phyloP scores from a whole-genome alignment of 768 basidiomycete genomes.

The Boletellus ananas region DNA sequence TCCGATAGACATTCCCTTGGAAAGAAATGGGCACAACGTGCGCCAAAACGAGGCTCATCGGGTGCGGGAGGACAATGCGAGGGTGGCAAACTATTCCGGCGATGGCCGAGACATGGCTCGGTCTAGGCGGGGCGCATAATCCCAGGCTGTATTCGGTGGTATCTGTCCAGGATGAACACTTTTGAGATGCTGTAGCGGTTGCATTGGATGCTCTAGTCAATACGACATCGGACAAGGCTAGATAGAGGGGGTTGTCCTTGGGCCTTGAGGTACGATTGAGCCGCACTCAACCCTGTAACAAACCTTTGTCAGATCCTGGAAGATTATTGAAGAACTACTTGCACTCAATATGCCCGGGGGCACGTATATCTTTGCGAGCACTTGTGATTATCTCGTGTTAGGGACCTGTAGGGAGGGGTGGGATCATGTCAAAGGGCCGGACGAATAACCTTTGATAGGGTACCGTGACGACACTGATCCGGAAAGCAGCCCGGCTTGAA shows the following conservation, averaged over 20 bases:
- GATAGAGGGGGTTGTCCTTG: background rate
- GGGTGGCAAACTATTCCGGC: conserved; percentile 24
- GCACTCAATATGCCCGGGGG: conserved; percentile 26
- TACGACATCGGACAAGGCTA: background rate
- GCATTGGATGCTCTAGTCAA: background rate
- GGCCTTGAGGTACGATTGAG: conserved; percentile 12
- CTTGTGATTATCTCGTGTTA: conserved; percentile 8
- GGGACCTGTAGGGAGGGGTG: background rate
- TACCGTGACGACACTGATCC: background rate
- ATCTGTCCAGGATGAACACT: conserved; percentile 15
- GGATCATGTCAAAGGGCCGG: background rate
- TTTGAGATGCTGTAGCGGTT: conserved; percentile 4
- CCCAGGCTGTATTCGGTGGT: conserved; percentile 26
- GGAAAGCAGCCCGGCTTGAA: conserved; percentile 2
- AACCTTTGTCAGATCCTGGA: conserved; percentile 22
- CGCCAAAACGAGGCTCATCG: conserved; percentile 27
- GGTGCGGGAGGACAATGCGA: conserved; percentile 28
- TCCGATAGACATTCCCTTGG: conserved; percentile 21
- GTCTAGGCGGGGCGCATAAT: conserved; percentile 28
- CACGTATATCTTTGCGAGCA: conserved; percentile 20
- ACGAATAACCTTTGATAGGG: background rate
- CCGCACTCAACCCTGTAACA: conserved; percentile 16
- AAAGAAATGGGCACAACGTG: conserved; percentile 28
- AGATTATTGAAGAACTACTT: conserved; percentile 25
- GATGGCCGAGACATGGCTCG: conserved; percentile 24